A percentile compares a stretch with the other conserved stretches of the same genome.
Conservation (phyloP, 176 grass and related monocot species). For the Chrysopogon serrulatus region DNA sequence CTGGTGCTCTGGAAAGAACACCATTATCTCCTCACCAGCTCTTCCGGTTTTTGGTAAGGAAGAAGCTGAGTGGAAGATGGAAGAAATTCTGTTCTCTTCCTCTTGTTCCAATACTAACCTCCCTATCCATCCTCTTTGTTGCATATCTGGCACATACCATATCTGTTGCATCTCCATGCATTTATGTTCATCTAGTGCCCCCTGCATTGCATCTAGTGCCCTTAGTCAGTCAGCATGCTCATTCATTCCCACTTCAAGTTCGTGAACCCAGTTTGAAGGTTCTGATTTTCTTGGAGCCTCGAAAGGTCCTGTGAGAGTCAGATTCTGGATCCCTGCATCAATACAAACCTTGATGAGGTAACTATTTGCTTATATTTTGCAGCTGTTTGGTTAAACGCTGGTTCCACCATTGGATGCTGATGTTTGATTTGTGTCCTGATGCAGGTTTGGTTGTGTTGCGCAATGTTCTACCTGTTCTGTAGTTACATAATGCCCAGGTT, state of each 20-base stretch:
- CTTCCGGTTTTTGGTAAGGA: slow-evolving; percentile 68
- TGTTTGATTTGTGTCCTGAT: not conserved
- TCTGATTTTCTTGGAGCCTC: not conserved
- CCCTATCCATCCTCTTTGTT: not conserved
- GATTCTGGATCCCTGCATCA: not conserved
- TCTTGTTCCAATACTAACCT: slow-evolving; percentile 15
- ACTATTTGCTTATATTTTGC: not conserved
- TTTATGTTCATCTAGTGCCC: not conserved
- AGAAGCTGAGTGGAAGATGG: slow-evolving; percentile 38
- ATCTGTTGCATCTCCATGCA: not conserved
- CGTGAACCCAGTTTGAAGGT: not conserved
- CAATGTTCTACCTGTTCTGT: not conserved
- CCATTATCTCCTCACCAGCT: slow-evolving; percentile 29
- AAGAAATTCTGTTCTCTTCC: slow-evolving; percentile 9
- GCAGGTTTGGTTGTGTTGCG: slow-evolving; percentile 20
- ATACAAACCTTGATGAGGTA: slow-evolving; percentile 12
- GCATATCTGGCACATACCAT: slow-evolving; percentile 19
- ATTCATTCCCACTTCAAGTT: not conserved
- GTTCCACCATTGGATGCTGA: not conserved
- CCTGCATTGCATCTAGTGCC: slow-evolving; percentile 10
- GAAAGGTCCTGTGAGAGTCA: not conserved
- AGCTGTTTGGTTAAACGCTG: not conserved
- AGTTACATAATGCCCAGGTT: not conserved
- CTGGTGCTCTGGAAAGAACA: slow-evolving; percentile 24
- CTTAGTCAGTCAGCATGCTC: not conserved